Base-by-base conservation (phyloP, 169 alveolate species). In the Eimeria maxima region DNA sequence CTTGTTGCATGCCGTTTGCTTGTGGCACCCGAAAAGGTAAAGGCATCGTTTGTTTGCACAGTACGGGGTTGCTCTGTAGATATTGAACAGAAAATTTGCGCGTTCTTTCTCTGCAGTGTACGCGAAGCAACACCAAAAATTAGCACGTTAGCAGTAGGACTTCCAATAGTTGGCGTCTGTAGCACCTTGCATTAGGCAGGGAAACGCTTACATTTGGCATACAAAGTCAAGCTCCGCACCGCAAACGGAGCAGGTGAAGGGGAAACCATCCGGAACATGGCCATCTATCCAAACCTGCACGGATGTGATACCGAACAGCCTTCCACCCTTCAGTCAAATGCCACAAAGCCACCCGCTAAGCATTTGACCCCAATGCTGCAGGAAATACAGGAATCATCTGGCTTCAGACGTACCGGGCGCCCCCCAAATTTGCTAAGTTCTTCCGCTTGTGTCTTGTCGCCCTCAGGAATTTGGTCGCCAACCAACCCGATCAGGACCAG, bases 351-450 rank as follows among this genome's bases (percentile, higher is more conserved):
- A 7, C 45, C 42, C 83, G 13, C 83, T 38, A 16, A 38, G 0
- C 20, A 10, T 14, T 29, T 47, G 57, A 24, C 69, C n/a, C 47
- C 27, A 45, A 45, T 24, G 53, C 67, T 3, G 24, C 63, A 22
- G 20, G 29, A n/a, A 10, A 65, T n/a, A 33, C 24, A 3, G n/a
- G 38, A 65, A 27, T 33, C 74, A 63, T 63, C 67, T 50, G 27
- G 18, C 13, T 44, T 87, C 3, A 38, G 95, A 60, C 91, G 44
- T 94, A 94, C 96, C 90, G 96, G 96, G 24, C 45, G 63, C 50
- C 96, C 96, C 24, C 96, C 96, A 33, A 94, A 57, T 65, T 83
- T 81, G 94, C 96, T 94, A 42, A 94, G 65, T 47, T n/a, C 88
- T 38, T 89, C 90, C 22, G 94, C 94, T 7, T 33, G 53, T 42